Base-by-base conservation (phyloP, 2,329 filamentous ascomycete species). In the Tolypocladium ophioglossoides region DNA sequence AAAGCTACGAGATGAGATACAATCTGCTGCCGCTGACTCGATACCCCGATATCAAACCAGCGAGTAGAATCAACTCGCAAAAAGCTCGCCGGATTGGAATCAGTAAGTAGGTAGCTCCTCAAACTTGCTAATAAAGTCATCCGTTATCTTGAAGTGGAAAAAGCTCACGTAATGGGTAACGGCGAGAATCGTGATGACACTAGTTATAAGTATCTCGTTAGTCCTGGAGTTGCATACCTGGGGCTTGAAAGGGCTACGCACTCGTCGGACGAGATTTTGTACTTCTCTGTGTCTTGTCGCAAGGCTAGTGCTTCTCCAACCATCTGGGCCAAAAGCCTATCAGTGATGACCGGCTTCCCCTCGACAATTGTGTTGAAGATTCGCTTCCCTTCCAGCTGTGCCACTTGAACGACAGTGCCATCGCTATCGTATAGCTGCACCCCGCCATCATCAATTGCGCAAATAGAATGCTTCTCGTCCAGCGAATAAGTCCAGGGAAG, bases 401-500 rank as follows among this genome's bases (percentile, higher is more conserved):
- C 52, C 11, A 50, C 52, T 40, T 50, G 52, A 22, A 41, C 8
- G 18, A 14, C 40, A 1, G 18, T 7, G 2, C 35, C 20, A 10
- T 10, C 18, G 8, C 2, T 2, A 34, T n/a, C n/a, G n/a, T 11
- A 11, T 11, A 54, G 24, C 40, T 54, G 53, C 35, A 54, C 4
- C 7, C 53, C 53, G 14, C 53, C 49, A 22, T 54, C 53, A 48
- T 54, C 53, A 37, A 52, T 39, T 51, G 53, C 53, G 16, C 27
- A 2, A 24, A 54, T n/a, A 22, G 18, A 39, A 18, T 34, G 48
- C 1, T 10, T 18, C 3, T 30, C 18, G 49, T 16, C 47, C 32
- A 24, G 47, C 18, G 47, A 49, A n/a, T 38, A 51, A 30, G 35
- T 30, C 35, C 27, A 51, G 8, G 49, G 18, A n/a, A 41, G n/a